Evolutionary conservation across 179 eudicot species (phyloP), one percentile per base, ranked within the genome.

Genomic region (Beta corolliflora): DNA sequence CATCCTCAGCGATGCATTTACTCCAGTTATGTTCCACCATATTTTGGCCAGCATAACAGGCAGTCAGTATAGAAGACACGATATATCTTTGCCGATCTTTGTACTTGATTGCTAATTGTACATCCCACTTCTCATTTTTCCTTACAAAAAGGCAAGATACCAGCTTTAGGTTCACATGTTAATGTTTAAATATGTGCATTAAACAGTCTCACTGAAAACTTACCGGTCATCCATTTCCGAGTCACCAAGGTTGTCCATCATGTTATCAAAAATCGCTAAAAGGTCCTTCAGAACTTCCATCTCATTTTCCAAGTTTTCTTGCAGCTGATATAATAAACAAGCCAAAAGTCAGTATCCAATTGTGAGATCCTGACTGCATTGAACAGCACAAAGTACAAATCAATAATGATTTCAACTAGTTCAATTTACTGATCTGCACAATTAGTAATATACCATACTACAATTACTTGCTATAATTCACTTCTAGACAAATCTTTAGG

Each of bases 241-340:
- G 54, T 82, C 91, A 12, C 84, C 89, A 9, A 94, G 87, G 41
- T 41, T 83, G 29, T 90, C 89, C 91, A 89, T 77, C 98, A 92
- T 91, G 73, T 71, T 83, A 75, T 88, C 89, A 70, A 94, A 92
- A 15, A 88, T 91, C 36, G 58, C 71, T 9, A 54, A 63, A 72
- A 96, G 86, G 77, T 80, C 87, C 36, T 85, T 86, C 45, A 96
- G 92, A 63, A 96, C 84, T 45, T 66, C 85, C 70, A 87, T 36
- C 80, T 96, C 99, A 50, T 70, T 87, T 86, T 88, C 93, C 88
- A 96, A 81, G 86, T 83, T 87, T 79, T 84, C 96, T 81, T 83
- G 90, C 63, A 65, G 81, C 92, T 91, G 82, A 65, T 79, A 78
- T 63, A 44, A 81, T 77, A 36, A 65, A 11, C 46, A 41, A 23